phyloP scores from a whole-genome alignment of 129 eudicot genomes.

The Flaveria sonorensis region DNA sequence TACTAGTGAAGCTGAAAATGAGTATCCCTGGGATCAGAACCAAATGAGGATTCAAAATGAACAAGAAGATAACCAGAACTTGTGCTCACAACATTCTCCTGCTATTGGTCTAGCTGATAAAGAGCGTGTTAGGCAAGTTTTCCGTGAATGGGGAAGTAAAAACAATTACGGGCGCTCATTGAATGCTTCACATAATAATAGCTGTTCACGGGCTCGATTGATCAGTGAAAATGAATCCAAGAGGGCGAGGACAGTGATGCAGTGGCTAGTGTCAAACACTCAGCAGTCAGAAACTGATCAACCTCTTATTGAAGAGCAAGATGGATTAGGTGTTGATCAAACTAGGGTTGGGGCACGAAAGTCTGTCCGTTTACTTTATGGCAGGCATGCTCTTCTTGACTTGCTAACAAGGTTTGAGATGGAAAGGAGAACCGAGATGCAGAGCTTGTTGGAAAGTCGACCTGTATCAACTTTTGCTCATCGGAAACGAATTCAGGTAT shows the following conservation, averaged over 20 bases:
- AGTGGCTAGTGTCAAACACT: slow-evolving; percentile 60
- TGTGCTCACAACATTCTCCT: slow-evolving; percentile 47
- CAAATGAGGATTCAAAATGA: slow-evolving; percentile 35
- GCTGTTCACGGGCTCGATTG: slow-evolving; percentile 44
- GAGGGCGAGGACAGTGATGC: slow-evolving; percentile 66
- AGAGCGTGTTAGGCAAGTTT: slow-evolving; percentile 74
- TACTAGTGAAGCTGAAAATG: slow-evolving; percentile 47
- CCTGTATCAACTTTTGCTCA: slow-evolving; percentile 72
- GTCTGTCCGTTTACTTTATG: slow-evolving; percentile 55
- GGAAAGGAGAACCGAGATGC: slow-evolving; percentile 68
- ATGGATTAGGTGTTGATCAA: slow-evolving; percentile 41
- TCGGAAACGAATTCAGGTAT: slow-evolving; percentile 94
- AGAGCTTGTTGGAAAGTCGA: slow-evolving; percentile 45
- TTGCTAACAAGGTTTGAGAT: slow-evolving; percentile 53
- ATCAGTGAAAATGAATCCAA: slow-evolving; percentile 55
- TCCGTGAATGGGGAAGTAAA: slow-evolving; percentile 75
- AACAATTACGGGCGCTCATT: slow-evolving; percentile 34
- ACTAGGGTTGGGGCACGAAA: slow-evolving; percentile 43
- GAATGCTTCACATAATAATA: slow-evolving; percentile 32
- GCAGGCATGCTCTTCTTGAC: slow-evolving; percentile 84
- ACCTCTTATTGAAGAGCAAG: slow-evolving; percentile 48
- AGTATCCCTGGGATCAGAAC: slow-evolving; percentile 35
- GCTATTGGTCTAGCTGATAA: slow-evolving; percentile 63
- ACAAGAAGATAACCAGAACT: slow-evolving; percentile 46
- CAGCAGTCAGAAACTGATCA: slow-evolving; percentile 47